Evolutionary conservation across 1,284 basidiomycete genomes (phyloP).

Genomic region (Ustilago bromivora): DNA sequence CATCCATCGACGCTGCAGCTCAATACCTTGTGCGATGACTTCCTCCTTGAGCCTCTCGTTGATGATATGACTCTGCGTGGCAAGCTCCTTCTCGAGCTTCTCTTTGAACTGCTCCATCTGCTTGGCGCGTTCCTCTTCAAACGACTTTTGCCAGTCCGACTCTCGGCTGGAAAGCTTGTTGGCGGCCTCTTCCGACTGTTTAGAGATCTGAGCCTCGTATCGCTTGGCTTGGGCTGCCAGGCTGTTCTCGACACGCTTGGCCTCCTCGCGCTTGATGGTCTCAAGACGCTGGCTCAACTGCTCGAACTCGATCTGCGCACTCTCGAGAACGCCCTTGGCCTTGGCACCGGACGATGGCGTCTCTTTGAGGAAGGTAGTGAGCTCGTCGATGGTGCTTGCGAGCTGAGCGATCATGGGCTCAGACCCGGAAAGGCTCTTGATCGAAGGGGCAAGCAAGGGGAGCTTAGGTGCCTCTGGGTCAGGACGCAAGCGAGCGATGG

Average conservation of each 20-base stretch:
- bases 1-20: conserved; percentile 95
- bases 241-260: conserved; percentile 79
- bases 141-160: conserved; percentile 84
- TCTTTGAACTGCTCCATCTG: conserved; percentile 84
- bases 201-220: conserved; percentile 84
- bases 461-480: conserved; percentile 64
- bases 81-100: conserved; percentile 87
- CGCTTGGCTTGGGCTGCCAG: conserved; percentile 76
- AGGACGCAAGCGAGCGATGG: conserved; percentile 54
- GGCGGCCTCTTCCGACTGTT: conserved; percentile 84
- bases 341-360: conserved; percentile 72
- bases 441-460: conserved; percentile 83
- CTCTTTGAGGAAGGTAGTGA: conserved; percentile 81
- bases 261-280: conserved; percentile 84
- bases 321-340: conserved; percentile 74
- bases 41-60: conserved; percentile 88
- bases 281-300: conserved; percentile 83
- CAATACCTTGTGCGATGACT: conserved; percentile 94
- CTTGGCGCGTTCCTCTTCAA: conserved; percentile 82
- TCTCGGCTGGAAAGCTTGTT: conserved; percentile 87
- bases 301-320: conserved; percentile 81
- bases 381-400: conserved; percentile 90
- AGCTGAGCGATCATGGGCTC: conserved; percentile 90
- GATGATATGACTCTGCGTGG: conserved; percentile 90
- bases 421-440: conserved; percentile 82